These are phyloP conservation scores for Microcera coccophila DNA, from an alignment of 2,329 filamentous ascomycete species.

Conservation along the genomic window DNA sequence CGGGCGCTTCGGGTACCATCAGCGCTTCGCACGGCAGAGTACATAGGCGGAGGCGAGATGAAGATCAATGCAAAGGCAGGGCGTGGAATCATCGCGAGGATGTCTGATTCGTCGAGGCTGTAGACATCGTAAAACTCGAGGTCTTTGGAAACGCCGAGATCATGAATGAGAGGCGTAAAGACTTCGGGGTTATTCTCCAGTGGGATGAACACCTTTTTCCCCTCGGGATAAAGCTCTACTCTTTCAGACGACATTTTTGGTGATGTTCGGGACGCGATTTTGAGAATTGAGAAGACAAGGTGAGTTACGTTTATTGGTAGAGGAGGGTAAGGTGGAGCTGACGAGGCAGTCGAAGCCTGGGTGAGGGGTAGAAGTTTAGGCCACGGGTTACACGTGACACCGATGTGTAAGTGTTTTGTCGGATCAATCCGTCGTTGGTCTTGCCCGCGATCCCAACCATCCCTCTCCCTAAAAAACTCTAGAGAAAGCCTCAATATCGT, in stretches of 20 bases:
- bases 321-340: background rate
- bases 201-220: conserved; percentile 37
- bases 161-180: conserved; percentile 67
- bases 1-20: conserved; percentile 22
- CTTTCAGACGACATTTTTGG: background rate
- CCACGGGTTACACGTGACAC: background rate
- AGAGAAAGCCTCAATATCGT: too few relatives aligned
- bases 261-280: background rate
- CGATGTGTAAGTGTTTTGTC: too few relatives aligned
- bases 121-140: conserved; percentile 80
- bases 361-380: too few relatives aligned
- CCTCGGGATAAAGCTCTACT: conserved; percentile 8
- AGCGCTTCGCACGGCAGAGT: conserved; percentile 41
- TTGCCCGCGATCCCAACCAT: too few relatives aligned
- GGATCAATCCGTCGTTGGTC: too few relatives aligned
- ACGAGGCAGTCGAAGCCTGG: background rate
- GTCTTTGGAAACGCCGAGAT: conserved; percentile 64
- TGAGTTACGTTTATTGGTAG: background rate
- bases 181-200: conserved; percentile 68
- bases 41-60: conserved; percentile 62
- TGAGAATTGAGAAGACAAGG: background rate
- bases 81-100: conserved; percentile 68
- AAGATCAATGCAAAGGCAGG: conserved; percentile 74
- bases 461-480: too few relatives aligned
- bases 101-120: conserved; percentile 70